Evolutionary conservation across 2,329 filamentous ascomycete species (phyloP).

Genomic region (Arthrinium puccinioides): DNA sequence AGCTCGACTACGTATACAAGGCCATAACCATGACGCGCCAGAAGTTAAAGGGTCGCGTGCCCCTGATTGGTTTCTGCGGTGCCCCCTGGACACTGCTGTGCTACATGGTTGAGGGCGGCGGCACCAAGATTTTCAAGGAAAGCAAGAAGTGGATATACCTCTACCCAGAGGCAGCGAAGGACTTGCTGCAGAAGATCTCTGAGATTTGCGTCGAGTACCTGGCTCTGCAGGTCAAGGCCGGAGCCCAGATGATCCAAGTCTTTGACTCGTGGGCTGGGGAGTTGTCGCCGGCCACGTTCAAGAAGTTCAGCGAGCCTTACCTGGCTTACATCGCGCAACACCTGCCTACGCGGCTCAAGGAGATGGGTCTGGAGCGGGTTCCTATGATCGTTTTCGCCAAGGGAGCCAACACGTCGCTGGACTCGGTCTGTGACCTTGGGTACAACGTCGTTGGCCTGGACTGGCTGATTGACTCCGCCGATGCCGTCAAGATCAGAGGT

Average conservation of each 20-base stretch:
- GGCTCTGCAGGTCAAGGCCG: slow-evolving; percentile 84
- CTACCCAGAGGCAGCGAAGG: slow-evolving; percentile 73
- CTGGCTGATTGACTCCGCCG: slow-evolving; percentile 85
- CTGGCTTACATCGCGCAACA: slow-evolving; percentile 76
- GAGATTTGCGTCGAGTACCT: slow-evolving; percentile 94
- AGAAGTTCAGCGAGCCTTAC: slow-evolving; percentile 79
- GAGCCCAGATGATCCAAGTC: slow-evolving; percentile 90
- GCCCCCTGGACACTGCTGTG: slow-evolving; percentile 95
- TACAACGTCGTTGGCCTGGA: slow-evolving; percentile 94
- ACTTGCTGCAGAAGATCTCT: slow-evolving; percentile 80
- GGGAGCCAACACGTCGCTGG: slow-evolving; percentile 91
- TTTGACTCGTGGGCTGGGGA: slow-evolving; percentile 99
- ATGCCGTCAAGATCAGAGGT: slow-evolving; percentile 73
- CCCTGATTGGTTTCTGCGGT: slow-evolving; percentile 92
- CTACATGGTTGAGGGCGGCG: slow-evolving; percentile 98
- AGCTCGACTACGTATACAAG: slow-evolving; percentile 91
- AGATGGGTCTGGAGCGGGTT: slow-evolving; percentile 70
- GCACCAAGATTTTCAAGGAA: slow-evolving; percentile 89
- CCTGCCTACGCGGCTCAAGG: slow-evolving; percentile 66
- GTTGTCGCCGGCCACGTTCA: slow-evolving; percentile 76
- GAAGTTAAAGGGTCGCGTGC: slow-evolving; percentile 82
- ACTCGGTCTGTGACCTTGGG: slow-evolving; percentile 77
- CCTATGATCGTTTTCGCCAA: slow-evolving; percentile 99
- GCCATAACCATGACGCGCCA: slow-evolving; percentile 86
- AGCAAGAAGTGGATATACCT: slow-evolving; percentile 96